Evolutionary conservation across 73 alveolate genomes (phyloP).

Genomic region (Paramecium biaurelia): DNA sequence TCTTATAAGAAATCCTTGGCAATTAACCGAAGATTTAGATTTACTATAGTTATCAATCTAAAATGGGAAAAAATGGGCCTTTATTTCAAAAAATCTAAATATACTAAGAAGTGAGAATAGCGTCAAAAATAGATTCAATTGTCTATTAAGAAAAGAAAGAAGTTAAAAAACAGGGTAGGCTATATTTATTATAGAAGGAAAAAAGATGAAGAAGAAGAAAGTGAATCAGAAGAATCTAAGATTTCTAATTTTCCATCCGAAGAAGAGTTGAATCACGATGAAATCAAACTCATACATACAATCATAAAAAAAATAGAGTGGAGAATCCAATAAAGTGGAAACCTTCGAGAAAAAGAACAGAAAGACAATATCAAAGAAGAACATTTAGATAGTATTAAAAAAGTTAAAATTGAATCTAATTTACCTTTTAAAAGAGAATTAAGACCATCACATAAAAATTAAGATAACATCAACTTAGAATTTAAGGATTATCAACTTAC

Average conservation of each 20-base stretch:
- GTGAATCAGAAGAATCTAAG: conserved; percentile 2
- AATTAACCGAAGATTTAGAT: conserved; percentile 16
- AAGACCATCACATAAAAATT: not conserved
- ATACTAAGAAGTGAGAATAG: conserved; percentile 46
- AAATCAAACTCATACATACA: not conserved
- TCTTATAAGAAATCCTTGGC: conserved; percentile 1
- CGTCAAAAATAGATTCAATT: conserved; percentile 44
- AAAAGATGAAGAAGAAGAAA: conserved; percentile 17
- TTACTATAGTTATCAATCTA: not conserved
- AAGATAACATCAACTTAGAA: not conserved
- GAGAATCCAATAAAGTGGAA: conserved; percentile 13
- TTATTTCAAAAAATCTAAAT: conserved; percentile 21
- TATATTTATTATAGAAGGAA: not conserved
- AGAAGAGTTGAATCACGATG: conserved; percentile 46
- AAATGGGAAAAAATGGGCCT: conserved; percentile 49
- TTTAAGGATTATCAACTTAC: not conserved
- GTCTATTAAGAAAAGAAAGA: conserved; percentile 16
- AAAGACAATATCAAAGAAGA: not conserved
- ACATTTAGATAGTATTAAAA: not conserved
- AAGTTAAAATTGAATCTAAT: not conserved
- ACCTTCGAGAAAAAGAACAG: not conserved
- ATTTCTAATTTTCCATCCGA: conserved; percentile 8
- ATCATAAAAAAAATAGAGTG: conserved; percentile 36
- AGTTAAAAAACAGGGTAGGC: not conserved
- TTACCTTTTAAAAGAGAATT: not conserved